Evolutionary conservation across 495 filamentous ascomycete species (phyloP), one percentile per base, ranked within the genome.

Genomic region (Neurospora sp.): DNA sequence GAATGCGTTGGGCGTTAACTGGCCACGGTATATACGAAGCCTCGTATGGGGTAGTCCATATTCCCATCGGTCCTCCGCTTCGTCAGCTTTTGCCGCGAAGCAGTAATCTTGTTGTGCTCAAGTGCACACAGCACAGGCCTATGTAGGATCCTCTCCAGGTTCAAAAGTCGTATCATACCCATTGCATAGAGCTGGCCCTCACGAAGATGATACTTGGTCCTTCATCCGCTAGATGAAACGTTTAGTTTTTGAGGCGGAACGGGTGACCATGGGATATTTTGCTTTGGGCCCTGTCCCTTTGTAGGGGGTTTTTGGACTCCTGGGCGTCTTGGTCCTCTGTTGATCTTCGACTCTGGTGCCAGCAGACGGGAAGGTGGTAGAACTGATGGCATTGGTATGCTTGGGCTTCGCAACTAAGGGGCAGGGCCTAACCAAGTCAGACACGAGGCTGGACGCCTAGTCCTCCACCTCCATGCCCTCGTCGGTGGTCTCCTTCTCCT

Each of bases 381-480:
- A 65, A 65, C 31, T 37, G 53, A 18, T 65, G 53, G 27, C 53
- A 27, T 65, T 35, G 53, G 6, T 65, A 31, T 65, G 14, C 53
- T 65, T 65, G 53, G 53, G 53, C 31, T 65, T 35, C 14, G 0
- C 31, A 65, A 65, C 53, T 27, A 18, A 65, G 53, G 53, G 53
- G 27, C 27, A 65, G 53, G 53, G 27, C 14, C 27, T 27, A 35
- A 65, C 53, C 53, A 65, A 65, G 53, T 65, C 53, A 65, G 53
- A 65, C 53, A 65, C 53, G 53, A 65, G 53, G 20, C 46, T 39
- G 39, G 42, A 69, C 68, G 20, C 8, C 71, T 73, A 76, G n/a
- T 76, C 73, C 41, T 74, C 76, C 69, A 75, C 11, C 35, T 76
- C 76, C 78, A 81, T 80, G 18, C 73, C 65, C 42, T 78, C 76